Conservation (phyloP, 257 asterid genomes). For the Solanum pinnatisectum region DNA sequence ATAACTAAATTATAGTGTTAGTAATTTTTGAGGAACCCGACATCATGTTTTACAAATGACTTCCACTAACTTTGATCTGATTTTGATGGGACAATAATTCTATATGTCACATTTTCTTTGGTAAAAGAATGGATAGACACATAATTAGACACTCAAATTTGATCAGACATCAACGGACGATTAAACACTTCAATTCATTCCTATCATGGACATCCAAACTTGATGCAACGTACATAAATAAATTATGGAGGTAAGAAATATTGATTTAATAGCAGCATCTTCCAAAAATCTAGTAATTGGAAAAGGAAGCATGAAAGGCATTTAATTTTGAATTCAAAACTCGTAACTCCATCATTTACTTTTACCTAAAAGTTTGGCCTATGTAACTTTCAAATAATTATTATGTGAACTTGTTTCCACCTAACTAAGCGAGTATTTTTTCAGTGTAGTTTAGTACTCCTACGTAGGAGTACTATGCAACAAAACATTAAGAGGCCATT, state of each 20-base stretch:
- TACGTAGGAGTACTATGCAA: not conserved
- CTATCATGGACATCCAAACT: too few relatives aligned
- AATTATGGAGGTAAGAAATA: too few relatives aligned
- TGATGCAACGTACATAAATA: too few relatives aligned
- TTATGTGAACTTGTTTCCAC: not conserved
- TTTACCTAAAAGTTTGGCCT: not conserved
- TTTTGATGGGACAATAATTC: slow-evolving; percentile 1
- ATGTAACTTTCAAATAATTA: not conserved
- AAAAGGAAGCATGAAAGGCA: not conserved
- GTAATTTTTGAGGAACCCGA: not conserved
- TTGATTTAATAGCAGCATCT: not conserved
- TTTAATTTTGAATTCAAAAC: not conserved
- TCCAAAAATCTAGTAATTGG: not conserved
- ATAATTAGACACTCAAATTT: too few relatives aligned
- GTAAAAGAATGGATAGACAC: not conserved
- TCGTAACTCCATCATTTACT: not conserved
- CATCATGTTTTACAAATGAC: not conserved
- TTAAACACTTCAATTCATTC: too few relatives aligned
- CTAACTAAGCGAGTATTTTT: not conserved
- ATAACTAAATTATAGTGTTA: not conserved
- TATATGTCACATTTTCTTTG: not conserved
- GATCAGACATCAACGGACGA: too few relatives aligned
- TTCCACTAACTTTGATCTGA: not conserved
- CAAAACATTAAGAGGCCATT: not conserved
- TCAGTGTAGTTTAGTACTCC: not conserved